Evolutionary conservation across 2,329 filamentous ascomycete genomes (phyloP), one percentile per base, ranked within the genome.

Genomic region (Tolypocladium tropicale): DNA sequence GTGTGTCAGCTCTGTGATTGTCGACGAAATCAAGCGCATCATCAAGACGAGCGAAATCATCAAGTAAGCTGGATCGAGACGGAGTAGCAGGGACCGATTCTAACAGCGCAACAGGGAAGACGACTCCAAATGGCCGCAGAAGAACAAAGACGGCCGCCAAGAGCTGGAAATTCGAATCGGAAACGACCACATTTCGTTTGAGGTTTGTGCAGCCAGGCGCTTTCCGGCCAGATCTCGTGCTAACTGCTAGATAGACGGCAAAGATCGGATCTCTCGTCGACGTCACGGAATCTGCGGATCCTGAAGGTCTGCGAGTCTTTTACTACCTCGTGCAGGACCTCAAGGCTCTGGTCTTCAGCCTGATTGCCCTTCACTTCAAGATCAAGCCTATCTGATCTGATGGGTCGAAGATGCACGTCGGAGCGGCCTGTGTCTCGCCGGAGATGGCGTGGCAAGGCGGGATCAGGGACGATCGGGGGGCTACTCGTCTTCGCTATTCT

Each of bases 251-350:
- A 21, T 10, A 96, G 92, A 99, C 94, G 33, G 94, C 94, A 37
- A 99, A 99, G 75, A 97, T 99, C 63, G 94, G 94, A 59, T 97
- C 94, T 10, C 77, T 99, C 53, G 92, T 96, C 63, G 94, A 99
- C 69, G 94, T 99, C 58, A 95, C 91, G 53, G 94, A 97, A 69
- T 96, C 92, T 3, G 88, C 90, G 53, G 94, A 99, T 68, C 94
- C 94, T 2, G 94, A 99, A 74, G 94, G 94, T 33, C 82, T 99
- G 14, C 85, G 94, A 53, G 94, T 99, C 3, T 99, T 99, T 74
- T 99, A 99, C 78, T 99, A 99, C 69, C 85, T 99, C 9, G 93
- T 97, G 6, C 94, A 99, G 69, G 94, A 99, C 69, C 76, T 99
- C 30, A 99, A 97, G 75, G 94, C 94, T 0, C 78, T 99, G 39